phyloP scores from a whole-genome alignment of 164 flowering plant genomes.

The Berberis thunbergii region DNA sequence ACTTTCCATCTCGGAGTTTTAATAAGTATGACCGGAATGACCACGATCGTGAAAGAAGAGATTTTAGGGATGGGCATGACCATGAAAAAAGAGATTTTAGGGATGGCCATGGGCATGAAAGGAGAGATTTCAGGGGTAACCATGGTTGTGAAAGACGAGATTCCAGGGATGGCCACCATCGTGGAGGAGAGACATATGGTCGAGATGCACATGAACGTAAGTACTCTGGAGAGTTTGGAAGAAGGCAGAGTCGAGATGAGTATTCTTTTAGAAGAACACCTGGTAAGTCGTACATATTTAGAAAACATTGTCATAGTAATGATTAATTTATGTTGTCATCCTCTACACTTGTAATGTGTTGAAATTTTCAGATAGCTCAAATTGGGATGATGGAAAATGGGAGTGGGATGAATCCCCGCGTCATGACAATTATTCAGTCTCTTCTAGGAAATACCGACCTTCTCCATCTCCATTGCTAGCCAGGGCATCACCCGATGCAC shows the following conservation, averaged over 20 bases:
- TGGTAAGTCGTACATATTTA: conserved; percentile 24
- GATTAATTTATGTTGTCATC: not conserved
- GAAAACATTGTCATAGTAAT: not conserved
- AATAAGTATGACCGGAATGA: conserved; percentile 27
- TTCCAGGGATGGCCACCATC: conserved; percentile 17
- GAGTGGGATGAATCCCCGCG: conserved; percentile 88
- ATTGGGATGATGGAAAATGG: conserved; percentile 91
- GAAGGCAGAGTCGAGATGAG: conserved; percentile 46
- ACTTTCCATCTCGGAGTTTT: conserved; percentile 25
- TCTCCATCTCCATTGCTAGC: conserved; percentile 77
- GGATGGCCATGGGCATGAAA: conserved; percentile 30
- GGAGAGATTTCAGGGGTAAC: conserved; percentile 16
- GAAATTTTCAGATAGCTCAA: conserved; percentile 26
- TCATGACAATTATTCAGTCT: conserved; percentile 33
- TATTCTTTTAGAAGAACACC: conserved; percentile 47
- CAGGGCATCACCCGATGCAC: conserved; percentile 91
- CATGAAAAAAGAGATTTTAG: conserved; percentile 31
- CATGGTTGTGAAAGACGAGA: conserved; percentile 14
- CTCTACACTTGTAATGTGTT: not conserved
- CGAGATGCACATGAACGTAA: conserved; percentile 27
- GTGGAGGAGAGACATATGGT: conserved; percentile 29
- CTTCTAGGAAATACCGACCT: conserved; percentile 48
- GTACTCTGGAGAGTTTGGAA: conserved; percentile 19
- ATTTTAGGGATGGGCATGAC: conserved; percentile 17
- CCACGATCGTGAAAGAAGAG: conserved; percentile 30